These are phyloP conservation scores for Microbotryomycetes sp. DNA, from an alignment of 1,284 basidiomycete species.

Conservation along the genomic window DNA sequence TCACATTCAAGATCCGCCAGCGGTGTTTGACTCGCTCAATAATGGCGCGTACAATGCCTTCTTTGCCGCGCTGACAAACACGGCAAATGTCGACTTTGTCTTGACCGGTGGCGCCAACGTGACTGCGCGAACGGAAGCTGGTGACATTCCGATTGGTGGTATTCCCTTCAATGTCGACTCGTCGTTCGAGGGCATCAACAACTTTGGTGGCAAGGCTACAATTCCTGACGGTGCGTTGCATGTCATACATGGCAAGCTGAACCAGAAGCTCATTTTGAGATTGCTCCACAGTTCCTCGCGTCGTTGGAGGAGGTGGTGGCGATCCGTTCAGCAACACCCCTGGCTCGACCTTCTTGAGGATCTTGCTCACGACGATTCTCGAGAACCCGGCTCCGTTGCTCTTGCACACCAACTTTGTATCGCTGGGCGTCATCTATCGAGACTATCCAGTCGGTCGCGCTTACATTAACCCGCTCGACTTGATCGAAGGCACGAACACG, in stretches of 20 bases:
- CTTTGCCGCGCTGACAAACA: slow-evolving; percentile 17
- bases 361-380: slow-evolving; percentile 48
- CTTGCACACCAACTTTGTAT: slow-evolving; percentile 53
- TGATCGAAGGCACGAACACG: slow-evolving; percentile 50
- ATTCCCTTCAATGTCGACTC: slow-evolving; percentile 49
- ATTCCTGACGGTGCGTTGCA: slow-evolving; percentile 19
- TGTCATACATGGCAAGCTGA: slow-evolving; percentile 11
- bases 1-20: slow-evolving; percentile 2
- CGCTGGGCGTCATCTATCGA: slow-evolving; percentile 56
- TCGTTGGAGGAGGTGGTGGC: slow-evolving; percentile 11
- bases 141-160: slow-evolving; percentile 57
- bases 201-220: slow-evolving; percentile 33
- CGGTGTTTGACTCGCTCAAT: slow-evolving; percentile 9
- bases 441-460: slow-evolving; percentile 44
- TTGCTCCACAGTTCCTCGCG: slow-evolving; percentile 30
- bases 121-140: slow-evolving; percentile 57
- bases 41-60: slow-evolving; percentile 9
- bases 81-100: slow-evolving; percentile 6
- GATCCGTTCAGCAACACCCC: slow-evolving; percentile 9
- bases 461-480: slow-evolving; percentile 45
- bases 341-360: slow-evolving; percentile 15
- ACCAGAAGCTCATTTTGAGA: slow-evolving; percentile 29
- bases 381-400: slow-evolving; percentile 63
- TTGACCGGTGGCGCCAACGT: slow-evolving; percentile 40
- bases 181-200: slow-evolving; percentile 14